phyloP scores from a whole-genome alignment of 345 rosid species.

The Limnanthes douglasii region DNA sequence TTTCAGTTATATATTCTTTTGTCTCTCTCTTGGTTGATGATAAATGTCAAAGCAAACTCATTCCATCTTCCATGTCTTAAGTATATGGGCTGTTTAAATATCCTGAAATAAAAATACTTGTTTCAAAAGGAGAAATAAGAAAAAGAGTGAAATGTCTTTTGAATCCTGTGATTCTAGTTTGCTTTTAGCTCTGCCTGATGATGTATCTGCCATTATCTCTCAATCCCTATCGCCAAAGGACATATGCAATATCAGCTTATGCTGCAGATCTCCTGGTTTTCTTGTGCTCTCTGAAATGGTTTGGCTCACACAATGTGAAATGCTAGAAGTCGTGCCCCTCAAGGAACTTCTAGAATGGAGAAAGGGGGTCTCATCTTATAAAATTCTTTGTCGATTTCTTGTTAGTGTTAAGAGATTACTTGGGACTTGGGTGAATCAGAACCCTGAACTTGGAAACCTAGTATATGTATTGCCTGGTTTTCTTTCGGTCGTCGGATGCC shows the following conservation, averaged over 20 bases:
- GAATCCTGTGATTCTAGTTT: slow-evolving; percentile 37
- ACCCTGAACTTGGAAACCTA: slow-evolving; percentile 86
- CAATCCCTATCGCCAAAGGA: slow-evolving; percentile 41
- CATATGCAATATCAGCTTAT: slow-evolving; percentile 39
- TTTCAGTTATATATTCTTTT: too few species aligned
- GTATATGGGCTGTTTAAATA: too few species aligned
- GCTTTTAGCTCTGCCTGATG: slow-evolving; percentile 53
- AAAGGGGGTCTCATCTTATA: slow-evolving; percentile 39
- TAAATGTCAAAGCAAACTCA: too few species aligned
- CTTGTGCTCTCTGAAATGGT: slow-evolving; percentile 41
- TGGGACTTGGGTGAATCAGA: slow-evolving; percentile 86
- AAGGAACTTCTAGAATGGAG: slow-evolving; percentile 56
- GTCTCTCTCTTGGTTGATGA: too few species aligned
- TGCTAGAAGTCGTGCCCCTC: slow-evolving; percentile 27
- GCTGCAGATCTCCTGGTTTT: slow-evolving; percentile 35
- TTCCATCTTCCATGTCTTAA: too few species aligned
- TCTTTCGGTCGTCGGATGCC: slow-evolving; percentile 60
- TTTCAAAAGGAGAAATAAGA: too few species aligned
- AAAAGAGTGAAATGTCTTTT: too few species aligned
- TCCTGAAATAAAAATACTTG: too few species aligned
- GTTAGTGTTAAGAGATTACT: slow-evolving; percentile 41
- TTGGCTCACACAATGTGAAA: slow-evolving; percentile 65
- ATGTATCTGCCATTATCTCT: slow-evolving; percentile 37
- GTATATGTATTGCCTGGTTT: slow-evolving; percentile 82
- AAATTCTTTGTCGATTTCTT: slow-evolving; percentile 50